phyloP scores from a whole-genome alignment of 495 filamentous ascomycete species.

The Neurospora intermedia region DNA sequence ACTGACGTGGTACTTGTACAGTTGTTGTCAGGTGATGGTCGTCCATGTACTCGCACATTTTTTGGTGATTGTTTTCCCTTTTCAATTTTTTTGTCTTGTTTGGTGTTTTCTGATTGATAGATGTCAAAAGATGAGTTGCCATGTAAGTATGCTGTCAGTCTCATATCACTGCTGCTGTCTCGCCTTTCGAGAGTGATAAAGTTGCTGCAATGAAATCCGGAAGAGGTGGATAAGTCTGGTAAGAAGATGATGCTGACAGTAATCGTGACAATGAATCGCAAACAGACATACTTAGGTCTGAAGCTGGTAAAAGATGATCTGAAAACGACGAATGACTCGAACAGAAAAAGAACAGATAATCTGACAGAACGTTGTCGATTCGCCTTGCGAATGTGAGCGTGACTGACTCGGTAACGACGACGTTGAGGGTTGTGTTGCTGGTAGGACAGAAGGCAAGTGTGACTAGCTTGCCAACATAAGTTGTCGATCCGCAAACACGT shows the following conservation, averaged over 20 bases:
- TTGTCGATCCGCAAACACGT: not conserved
- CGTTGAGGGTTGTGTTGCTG: not conserved
- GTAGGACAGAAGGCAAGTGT: not conserved
- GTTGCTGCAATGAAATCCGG: not conserved
- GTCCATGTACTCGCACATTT: not conserved
- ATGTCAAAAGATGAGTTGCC: not conserved
- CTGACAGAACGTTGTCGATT: not conserved
- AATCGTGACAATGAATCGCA: not conserved
- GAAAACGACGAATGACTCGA: not conserved
- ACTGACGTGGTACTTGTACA: not conserved
- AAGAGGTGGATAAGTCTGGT: not conserved
- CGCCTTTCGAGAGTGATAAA: not conserved
- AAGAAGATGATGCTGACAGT: not conserved
- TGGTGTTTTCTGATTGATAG: not conserved
- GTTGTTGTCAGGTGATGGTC: not conserved
- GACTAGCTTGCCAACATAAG: not conserved
- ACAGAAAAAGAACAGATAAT: not conserved
- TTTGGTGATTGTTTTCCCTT: not conserved
- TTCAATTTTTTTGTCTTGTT: not conserved
- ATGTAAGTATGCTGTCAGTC: not conserved
- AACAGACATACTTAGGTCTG: not conserved
- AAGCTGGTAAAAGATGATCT: not conserved
- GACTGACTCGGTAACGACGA: not conserved
- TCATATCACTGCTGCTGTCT: not conserved
- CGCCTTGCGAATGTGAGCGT: not conserved